These are phyloP conservation scores for Kurtzmaniella natalensis DNA, from an alignment of 1,139 yeast species.

Conservation along the genomic window DNA sequence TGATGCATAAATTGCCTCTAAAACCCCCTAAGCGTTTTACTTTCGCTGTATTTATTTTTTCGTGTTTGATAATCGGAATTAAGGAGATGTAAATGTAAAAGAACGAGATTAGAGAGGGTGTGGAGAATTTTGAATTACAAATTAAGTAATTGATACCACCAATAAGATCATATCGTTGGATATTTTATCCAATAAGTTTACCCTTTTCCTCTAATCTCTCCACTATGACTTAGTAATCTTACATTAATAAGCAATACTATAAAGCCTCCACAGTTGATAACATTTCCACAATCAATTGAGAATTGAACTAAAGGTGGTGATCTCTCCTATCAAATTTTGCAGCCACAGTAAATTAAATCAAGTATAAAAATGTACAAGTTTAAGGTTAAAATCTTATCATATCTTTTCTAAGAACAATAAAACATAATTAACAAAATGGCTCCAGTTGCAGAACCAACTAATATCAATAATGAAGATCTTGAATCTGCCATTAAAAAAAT, in stretches of 20 bases:
- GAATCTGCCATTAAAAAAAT: constrained; percentile 7
- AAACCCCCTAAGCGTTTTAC: no score
- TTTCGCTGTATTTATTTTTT: no score
- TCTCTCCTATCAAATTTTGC: background rate
- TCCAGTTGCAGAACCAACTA: constrained; percentile 4
- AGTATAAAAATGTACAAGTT: background rate
- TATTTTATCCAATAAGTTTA: no score
- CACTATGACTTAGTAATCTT: no score
- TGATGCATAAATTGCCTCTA: no score
- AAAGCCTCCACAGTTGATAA: constrained; percentile 2
- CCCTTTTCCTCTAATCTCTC: no score
- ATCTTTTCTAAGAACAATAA: background rate
- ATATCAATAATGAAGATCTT: constrained; percentile 4
- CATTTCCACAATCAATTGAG: background rate
- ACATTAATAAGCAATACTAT: constrained; percentile 1
- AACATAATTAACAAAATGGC: constrained; percentile 3
- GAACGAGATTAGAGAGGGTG: no score
- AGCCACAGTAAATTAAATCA: constrained; percentile 1
- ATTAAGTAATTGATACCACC: no score
- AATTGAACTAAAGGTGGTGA: background rate
- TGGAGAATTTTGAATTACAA: no score
- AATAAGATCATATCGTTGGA: no score
- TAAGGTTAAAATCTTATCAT: background rate
- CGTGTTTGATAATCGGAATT: no score
- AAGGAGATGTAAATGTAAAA: no score